These are phyloP conservation scores for Trifolium subterraneum DNA, from an alignment of 306 rosid genomes.

Conservation along the genomic window DNA sequence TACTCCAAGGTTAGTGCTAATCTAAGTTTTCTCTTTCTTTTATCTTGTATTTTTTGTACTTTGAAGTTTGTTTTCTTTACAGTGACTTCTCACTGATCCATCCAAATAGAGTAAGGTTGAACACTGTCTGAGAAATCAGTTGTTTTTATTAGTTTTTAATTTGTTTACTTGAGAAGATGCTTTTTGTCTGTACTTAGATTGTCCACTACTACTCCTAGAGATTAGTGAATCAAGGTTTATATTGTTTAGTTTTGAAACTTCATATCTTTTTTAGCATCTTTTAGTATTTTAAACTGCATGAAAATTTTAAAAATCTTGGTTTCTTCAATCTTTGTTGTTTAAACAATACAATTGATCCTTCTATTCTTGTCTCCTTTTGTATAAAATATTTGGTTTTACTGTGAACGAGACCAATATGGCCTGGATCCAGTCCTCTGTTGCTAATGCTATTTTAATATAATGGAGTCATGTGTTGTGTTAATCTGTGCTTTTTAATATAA, in stretches of 20 bases:
- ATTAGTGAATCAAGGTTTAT: constrained; percentile 59
- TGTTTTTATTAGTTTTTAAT: constrained; percentile 41
- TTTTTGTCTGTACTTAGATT: constrained; percentile 51
- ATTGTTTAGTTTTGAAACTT: constrained; percentile 43
- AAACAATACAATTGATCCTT: constrained; percentile 64
- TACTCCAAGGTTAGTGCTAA: constrained; percentile 71
- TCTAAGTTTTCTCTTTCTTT: constrained; percentile 4
- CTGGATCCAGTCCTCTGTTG: constrained; percentile 72
- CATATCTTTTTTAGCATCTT: constrained; percentile 39
- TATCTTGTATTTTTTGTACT: not conserved
- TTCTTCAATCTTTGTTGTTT: constrained; percentile 51
- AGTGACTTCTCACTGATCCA: not conserved
- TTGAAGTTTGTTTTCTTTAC: not conserved
- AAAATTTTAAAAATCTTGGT: constrained; percentile 50
- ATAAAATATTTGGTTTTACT: constrained; percentile 42
- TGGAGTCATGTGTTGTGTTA: constrained; percentile 49
- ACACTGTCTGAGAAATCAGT: constrained; percentile 1
- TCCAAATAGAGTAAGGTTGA: constrained; percentile 35
- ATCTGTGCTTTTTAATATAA: constrained; percentile 48
- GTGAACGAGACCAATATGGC: constrained; percentile 57
- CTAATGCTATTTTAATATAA: constrained; percentile 31
- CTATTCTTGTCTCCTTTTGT: constrained; percentile 56
- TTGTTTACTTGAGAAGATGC: constrained; percentile 53
- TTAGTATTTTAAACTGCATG: constrained; percentile 40
- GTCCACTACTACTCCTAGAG: constrained; percentile 47